phyloP scores from a whole-genome alignment of 2,329 filamentous ascomycete species.

The Claviceps sp. region DNA sequence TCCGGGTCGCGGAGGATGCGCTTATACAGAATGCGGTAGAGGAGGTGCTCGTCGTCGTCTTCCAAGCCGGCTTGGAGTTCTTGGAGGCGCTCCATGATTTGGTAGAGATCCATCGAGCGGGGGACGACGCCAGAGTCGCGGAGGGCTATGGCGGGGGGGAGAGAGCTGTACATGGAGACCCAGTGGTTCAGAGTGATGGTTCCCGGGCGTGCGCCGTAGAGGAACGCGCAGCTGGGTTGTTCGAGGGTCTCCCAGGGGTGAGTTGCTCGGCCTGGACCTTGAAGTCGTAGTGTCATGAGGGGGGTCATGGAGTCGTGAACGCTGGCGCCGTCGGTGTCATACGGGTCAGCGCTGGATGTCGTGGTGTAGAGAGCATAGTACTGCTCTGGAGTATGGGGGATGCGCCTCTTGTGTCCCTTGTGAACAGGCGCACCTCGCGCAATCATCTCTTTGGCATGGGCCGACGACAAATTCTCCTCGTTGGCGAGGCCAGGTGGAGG shows the following conservation, averaged over 20 bases:
- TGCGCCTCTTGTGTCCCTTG: constrained; percentile 37
- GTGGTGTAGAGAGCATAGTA: constrained; percentile 45
- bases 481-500: constrained; percentile 38
- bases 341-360: constrained; percentile 27
- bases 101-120: constrained; percentile 45
- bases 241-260: constrained; percentile 59
- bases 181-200: constrained; percentile 62
- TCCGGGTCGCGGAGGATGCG: constrained; percentile 56
- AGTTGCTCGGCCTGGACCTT: constrained; percentile 26
- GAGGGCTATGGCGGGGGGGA: constrained; percentile 42
- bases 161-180: constrained; percentile 43
- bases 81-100: constrained; percentile 44
- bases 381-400: constrained; percentile 41
- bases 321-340: constrained; percentile 33
- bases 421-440: constrained; percentile 43
- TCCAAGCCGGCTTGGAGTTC: constrained; percentile 43
- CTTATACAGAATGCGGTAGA: constrained; percentile 53
- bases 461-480: constrained; percentile 36
- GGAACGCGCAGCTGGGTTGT: constrained; percentile 58
- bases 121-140: constrained; percentile 44
- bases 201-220: constrained; percentile 51
- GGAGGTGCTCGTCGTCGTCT: constrained; percentile 42
- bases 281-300: constrained; percentile 41
- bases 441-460: constrained; percentile 43
- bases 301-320: constrained; percentile 43